These are phyloP conservation scores for Coemansia sp. DNA, from an alignment of 192 early-diverging fungal genomes.

Conservation along the genomic window DNA sequence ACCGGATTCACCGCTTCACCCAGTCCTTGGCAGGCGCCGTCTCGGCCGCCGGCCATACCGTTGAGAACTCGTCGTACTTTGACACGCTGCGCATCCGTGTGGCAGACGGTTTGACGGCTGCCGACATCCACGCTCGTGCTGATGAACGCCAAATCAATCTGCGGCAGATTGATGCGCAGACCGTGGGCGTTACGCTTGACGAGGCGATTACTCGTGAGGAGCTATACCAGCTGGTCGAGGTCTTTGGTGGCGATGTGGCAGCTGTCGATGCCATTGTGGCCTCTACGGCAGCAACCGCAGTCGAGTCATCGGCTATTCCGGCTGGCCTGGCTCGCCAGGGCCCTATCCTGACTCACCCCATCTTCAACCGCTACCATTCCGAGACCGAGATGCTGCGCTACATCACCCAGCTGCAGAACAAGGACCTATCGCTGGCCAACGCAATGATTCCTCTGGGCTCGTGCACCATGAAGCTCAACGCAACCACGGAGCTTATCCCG, in stretches of 20 bases:
- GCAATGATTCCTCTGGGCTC: constrained; percentile 99
- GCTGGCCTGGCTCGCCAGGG: constrained; percentile 68
- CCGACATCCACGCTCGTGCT: constrained; percentile 70
- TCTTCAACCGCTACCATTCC: constrained; percentile 96
- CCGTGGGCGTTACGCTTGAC: constrained; percentile 87
- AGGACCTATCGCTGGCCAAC: constrained; percentile 96
- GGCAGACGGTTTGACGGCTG: constrained; percentile 55
- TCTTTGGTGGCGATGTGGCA: constrained; percentile 74
- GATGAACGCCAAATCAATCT: constrained; percentile 81
- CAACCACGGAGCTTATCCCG: constrained; percentile 99
- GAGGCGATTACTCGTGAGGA: constrained; percentile 87
- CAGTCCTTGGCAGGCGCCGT: constrained; percentile 75
- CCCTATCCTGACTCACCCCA: constrained; percentile 79
- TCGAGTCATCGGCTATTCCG: constrained; percentile 57
- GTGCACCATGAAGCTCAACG: constrained; percentile 99
- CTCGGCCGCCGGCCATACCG: constrained; percentile 67
- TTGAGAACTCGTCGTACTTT: constrained; percentile 88
- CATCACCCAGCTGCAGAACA: constrained; percentile 90
- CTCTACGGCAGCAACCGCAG: constrained; percentile 52
- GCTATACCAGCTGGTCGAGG: constrained; percentile 69
- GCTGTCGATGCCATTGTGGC: constrained; percentile 50
- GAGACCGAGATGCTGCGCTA: constrained; percentile 99
- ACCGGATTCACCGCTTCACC: constrained; percentile 92
- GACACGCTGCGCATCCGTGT: constrained; percentile 91
- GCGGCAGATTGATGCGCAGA: constrained; percentile 70